Evolutionary conservation across 345 rosid genomes (phyloP).

Genomic region (Lagerstroemia speciosa): DNA sequence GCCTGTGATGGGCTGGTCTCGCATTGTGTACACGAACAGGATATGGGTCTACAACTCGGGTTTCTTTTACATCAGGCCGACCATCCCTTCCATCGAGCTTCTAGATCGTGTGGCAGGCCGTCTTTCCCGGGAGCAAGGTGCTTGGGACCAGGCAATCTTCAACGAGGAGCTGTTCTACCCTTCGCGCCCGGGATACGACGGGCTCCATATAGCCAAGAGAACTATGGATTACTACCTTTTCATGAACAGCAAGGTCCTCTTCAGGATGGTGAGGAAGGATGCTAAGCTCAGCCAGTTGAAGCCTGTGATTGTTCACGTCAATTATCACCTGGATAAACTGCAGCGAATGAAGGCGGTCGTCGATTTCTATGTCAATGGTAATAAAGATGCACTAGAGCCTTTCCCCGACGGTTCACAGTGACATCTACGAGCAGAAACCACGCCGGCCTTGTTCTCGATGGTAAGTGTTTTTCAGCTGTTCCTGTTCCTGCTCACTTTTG

Average conservation of each 20-base stretch:
- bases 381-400: slow-evolving; percentile 52
- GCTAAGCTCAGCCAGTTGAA: slow-evolving; percentile 40
- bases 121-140: slow-evolving; percentile 26
- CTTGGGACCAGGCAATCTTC: slow-evolving; percentile 86
- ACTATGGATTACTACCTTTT: slow-evolving; percentile 69
- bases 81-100: slow-evolving; percentile 67
- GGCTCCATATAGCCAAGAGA: slow-evolving; percentile 71
- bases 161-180: slow-evolving; percentile 80
- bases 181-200: slow-evolving; percentile 62
- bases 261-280: slow-evolving; percentile 71
- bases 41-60: slow-evolving; percentile 94
- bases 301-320: slow-evolving; percentile 67
- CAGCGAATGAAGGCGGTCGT: slow-evolving; percentile 59
- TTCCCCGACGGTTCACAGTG: slow-evolving; percentile 55
- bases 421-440: background rate
- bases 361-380: slow-evolving; percentile 56
- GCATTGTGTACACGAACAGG: slow-evolving; percentile 78
- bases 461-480: too few species aligned
- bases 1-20: slow-evolving; percentile 89
- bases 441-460: too few species aligned
- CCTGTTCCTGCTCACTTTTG: too few species aligned
- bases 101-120: slow-evolving; percentile 76
- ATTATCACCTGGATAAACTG: slow-evolving; percentile 75
- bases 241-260: slow-evolving; percentile 88
- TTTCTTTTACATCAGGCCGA: slow-evolving; percentile 74